These are phyloP conservation scores for Malassezia arunalokei DNA, from an alignment of 1,284 basidiomycete species.

Conservation along the genomic window DNA sequence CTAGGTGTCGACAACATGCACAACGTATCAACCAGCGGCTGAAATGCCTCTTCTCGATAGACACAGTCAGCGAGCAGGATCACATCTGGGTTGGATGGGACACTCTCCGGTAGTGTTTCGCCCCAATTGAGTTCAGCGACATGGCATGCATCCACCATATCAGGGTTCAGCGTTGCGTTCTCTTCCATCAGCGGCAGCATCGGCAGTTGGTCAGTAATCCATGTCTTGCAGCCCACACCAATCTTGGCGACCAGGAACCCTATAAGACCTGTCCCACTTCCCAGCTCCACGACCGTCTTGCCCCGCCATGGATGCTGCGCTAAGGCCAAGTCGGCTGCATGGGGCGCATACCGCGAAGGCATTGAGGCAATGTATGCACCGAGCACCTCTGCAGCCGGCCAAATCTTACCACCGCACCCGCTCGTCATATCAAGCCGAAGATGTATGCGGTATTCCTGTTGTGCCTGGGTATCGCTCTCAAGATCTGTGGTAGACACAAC, in stretches of 20 bases:
- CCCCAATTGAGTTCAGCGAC: slow-evolving; percentile 38
- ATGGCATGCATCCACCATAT: slow-evolving; percentile 10
- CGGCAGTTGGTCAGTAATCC: slow-evolving; percentile 73
- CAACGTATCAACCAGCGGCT: slow-evolving; percentile 70
- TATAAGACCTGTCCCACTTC: slow-evolving; percentile 73
- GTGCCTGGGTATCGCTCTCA: background rate
- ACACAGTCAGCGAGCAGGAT: slow-evolving; percentile 60
- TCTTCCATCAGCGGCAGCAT: slow-evolving; percentile 37
- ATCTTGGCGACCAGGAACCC: slow-evolving; percentile 67
- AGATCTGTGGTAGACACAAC: background rate
- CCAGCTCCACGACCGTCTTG: slow-evolving; percentile 61
- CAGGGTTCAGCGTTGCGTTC: slow-evolving; percentile 26
- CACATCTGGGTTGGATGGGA: slow-evolving; percentile 53
- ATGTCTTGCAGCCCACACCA: slow-evolving; percentile 51
- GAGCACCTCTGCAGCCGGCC: slow-evolving; percentile 78
- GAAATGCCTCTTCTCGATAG: slow-evolving; percentile 77
- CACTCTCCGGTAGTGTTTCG: slow-evolving; percentile 35
- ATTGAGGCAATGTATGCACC: slow-evolving; percentile 25
- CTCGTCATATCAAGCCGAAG: slow-evolving; percentile 63
- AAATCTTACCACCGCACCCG: slow-evolving; percentile 80
- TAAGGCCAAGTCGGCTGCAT: background rate
- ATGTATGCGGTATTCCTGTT: background rate
- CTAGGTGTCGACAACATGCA: slow-evolving; percentile 52
- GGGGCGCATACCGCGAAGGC: slow-evolving; percentile 10
- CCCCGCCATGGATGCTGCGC: slow-evolving; percentile 20